These are phyloP conservation scores for Linnemannia exigua DNA, from an alignment of 192 early-diverging fungal genomes.

Conservation along the genomic window DNA sequence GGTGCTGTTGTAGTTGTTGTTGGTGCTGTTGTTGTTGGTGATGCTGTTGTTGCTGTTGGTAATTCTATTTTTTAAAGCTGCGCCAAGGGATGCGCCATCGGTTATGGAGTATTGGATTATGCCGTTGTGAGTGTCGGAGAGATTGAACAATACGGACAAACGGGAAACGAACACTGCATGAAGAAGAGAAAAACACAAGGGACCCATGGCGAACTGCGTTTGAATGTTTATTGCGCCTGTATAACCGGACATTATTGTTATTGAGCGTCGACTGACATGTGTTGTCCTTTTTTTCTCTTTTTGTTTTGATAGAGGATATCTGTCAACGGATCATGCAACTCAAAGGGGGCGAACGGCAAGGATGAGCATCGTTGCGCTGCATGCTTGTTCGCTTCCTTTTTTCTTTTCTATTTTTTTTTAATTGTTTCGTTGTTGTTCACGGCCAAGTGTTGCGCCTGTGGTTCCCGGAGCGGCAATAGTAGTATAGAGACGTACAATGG, in stretches of 20 bases:
- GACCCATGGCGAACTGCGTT: not conserved
- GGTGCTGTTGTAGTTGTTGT: too few species aligned
- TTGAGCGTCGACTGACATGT: slow-evolving; percentile 22
- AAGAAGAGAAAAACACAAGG: not conserved
- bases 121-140: not conserved
- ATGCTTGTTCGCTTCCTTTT: not conserved
- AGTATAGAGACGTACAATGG: not conserved
- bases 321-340: slow-evolving; percentile 56
- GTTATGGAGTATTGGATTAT: slow-evolving; percentile 13
- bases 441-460: not conserved
- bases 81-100: not conserved
- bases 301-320: slow-evolving; percentile 34
- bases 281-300: slow-evolving; percentile 5
- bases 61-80: not conserved
- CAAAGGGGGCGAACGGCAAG: slow-evolving; percentile 40
- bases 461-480: not conserved
- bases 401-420: not conserved
- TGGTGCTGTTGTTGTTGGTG: too few species aligned
- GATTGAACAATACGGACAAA: not conserved
- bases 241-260: not conserved
- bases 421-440: not conserved
- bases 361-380: not conserved
- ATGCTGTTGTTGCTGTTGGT: too few species aligned
- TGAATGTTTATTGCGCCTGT: not conserved
- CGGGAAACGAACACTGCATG: not conserved